Percentiles rank a stretch among this genome's conserved stretches.
Conservation (phyloP, 1,139 yeast species). For the Yamadazyma kanchanaburiensis region DNA sequence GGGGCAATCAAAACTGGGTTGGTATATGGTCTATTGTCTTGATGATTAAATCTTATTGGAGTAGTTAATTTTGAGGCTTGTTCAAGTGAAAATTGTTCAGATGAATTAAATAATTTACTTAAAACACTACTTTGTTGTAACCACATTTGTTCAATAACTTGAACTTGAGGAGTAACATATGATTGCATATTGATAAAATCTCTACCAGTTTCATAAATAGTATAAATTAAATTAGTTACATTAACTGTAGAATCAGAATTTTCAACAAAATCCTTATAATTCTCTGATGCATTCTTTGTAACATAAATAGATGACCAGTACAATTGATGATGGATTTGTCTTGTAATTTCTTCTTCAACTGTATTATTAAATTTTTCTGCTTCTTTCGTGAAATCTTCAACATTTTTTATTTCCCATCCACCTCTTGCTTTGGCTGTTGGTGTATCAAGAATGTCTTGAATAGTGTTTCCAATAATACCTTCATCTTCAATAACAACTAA, state of each 20-base stretch:
- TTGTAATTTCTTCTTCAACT: conserved; percentile 25
- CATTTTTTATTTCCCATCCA: conserved; percentile 35
- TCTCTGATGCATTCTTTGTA: conserved; percentile 32
- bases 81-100: conserved; percentile 12
- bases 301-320: conserved; percentile 46
- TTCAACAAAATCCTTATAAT: conserved; percentile 23
- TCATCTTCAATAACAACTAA: conserved; percentile 43
- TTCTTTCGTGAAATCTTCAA: conserved; percentile 22
- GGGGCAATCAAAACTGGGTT: conserved; percentile 59
- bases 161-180: conserved; percentile 23
- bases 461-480: conserved; percentile 25
- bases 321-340: conserved; percentile 41
- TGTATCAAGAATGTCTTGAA: conserved; percentile 17
- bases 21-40: conserved; percentile 50
- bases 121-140: conserved; percentile 12
- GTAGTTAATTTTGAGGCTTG: conserved; percentile 21
- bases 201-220: conserved; percentile 41
- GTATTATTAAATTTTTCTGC: conserved; percentile 32
- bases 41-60: conserved; percentile 33
- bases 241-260: conserved; percentile 24
- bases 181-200: conserved; percentile 29
- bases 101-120: conserved; percentile 5
- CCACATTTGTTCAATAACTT: conserved; percentile 19
- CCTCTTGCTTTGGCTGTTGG: conserved; percentile 24
- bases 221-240: conserved; percentile 21